Conservation (phyloP, 2,329 filamentous ascomycete species). For the Thermothelomyces thermophilus region DNA sequence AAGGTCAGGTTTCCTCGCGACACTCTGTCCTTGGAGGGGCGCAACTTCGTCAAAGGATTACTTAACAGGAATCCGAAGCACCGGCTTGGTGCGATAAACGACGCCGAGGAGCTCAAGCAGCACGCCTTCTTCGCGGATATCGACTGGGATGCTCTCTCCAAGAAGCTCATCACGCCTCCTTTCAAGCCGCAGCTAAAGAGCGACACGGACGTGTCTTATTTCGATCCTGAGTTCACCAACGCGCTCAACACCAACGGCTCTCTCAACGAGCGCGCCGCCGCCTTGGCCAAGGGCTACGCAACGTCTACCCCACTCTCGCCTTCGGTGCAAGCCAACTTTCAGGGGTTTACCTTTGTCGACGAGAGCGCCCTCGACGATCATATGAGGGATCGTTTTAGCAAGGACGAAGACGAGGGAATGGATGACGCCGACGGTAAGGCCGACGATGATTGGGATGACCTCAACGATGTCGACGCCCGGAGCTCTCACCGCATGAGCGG, state of each 20-base stretch:
- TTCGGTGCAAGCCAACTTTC: conserved; percentile 95
- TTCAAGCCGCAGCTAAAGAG: conserved; percentile 98
- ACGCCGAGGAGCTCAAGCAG: conserved; percentile 88
- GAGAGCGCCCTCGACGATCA: conserved; percentile 90
- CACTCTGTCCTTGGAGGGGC: conserved; percentile 85
- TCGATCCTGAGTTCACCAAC: conserved; percentile 97
- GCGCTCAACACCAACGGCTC: conserved; percentile 81
- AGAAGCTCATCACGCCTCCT: conserved; percentile 89
- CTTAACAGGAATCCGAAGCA: conserved; percentile 97
- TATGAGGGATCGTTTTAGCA: conserved; percentile 49
- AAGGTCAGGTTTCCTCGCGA: conserved; percentile 96
- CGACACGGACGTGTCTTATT: conserved; percentile 94
- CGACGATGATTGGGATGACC: conserved; percentile 54
- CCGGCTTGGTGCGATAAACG: conserved; percentile 79
- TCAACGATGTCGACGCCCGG: conserved; percentile 47
- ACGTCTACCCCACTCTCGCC: conserved; percentile 90
- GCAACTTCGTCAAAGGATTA: conserved; percentile 96
- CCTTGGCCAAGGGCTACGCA: conserved; percentile 75
- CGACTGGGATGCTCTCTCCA: conserved; percentile 80
- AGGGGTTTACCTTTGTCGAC: conserved; percentile 98
- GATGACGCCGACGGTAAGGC: conserved; percentile 41
- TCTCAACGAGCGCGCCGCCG: conserved; percentile 83
- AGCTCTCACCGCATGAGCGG: conserved; percentile 58
- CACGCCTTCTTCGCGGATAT: conserved; percentile 94
- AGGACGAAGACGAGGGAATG: conserved; percentile 53